Evolutionary conservation across 2,329 filamentous ascomycete species (phyloP).

Genomic region (Blastomyces parvus): DNA sequence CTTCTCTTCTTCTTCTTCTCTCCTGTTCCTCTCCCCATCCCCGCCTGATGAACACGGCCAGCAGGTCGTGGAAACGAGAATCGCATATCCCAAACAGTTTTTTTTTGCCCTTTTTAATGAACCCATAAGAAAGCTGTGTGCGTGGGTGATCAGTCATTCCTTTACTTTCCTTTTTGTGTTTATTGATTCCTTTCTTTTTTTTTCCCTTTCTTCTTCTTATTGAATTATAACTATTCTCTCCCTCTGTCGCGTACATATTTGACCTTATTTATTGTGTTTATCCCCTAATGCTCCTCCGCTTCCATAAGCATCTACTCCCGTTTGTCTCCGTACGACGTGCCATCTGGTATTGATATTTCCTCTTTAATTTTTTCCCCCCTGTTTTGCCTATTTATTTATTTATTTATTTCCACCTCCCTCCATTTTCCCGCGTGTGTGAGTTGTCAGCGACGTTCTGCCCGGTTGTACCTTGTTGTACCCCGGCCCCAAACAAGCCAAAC

Average conservation of each 20-base stretch:
- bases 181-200: conserved; percentile 1
- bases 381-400: not conserved
- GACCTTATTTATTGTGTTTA: not conserved
- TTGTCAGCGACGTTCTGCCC: not conserved
- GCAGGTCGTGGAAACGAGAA: conserved; percentile 30
- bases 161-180: conserved; percentile 13
- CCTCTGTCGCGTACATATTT: not conserved
- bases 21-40: conserved; percentile 22
- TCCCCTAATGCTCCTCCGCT: not conserved
- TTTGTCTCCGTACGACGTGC: not conserved
- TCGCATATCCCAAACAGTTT: conserved; percentile 19
- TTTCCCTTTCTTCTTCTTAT: conserved; percentile 12
- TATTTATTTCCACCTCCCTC: not conserved
- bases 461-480: not conserved
- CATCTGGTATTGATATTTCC: not conserved
- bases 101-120: conserved; percentile 1
- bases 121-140: conserved; percentile 7
- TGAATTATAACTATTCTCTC: not conserved
- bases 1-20: conserved; percentile 21
- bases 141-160: conserved; percentile 18
- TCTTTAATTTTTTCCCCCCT: not conserved
- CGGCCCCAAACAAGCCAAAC: not conserved
- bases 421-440: not conserved
- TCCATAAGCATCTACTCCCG: not conserved
- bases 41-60: conserved; percentile 26